Percentiles rank a stretch among this genome's conserved stretches.
phyloP scores from a whole-genome alignment of 2,329 filamentous ascomycete species.

The Exophiala lecanii-corni region DNA sequence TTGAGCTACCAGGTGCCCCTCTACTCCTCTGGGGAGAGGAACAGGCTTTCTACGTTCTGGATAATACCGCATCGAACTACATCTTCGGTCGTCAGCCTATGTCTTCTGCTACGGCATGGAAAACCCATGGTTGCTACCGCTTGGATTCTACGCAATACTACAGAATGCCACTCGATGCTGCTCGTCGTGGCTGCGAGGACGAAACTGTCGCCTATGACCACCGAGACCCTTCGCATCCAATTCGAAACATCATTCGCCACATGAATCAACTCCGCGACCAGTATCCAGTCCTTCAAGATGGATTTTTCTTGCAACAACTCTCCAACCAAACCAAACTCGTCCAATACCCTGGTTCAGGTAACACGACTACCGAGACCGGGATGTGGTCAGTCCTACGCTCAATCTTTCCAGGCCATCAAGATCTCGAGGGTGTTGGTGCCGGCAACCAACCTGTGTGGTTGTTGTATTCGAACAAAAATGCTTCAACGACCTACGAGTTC shows the following conservation, averaged over 20 bases:
- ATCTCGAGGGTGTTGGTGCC: slow-evolving; percentile 36
- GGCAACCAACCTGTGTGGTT: slow-evolving; percentile 41
- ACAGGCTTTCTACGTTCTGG: slow-evolving; percentile 60
- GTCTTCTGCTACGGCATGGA: slow-evolving; percentile 58
- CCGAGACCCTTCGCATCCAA: slow-evolving; percentile 57
- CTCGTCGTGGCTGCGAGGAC: slow-evolving; percentile 47
- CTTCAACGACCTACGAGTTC: slow-evolving; percentile 51
- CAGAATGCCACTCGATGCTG: slow-evolving; percentile 53
- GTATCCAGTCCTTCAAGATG: slow-evolving; percentile 57
- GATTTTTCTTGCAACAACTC: slow-evolving; percentile 51
- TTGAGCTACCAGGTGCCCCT: slow-evolving; percentile 59
- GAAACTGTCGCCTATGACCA: slow-evolving; percentile 54
- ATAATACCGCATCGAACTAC: slow-evolving; percentile 61
- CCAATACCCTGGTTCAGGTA: slow-evolving; percentile 49
- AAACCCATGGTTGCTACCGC: slow-evolving; percentile 60
- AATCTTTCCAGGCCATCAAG: slow-evolving; percentile 48
- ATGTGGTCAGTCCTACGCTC: slow-evolving; percentile 58
- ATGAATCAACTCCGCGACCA: slow-evolving; percentile 57
- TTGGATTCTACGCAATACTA: slow-evolving; percentile 54
- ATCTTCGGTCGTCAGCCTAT: slow-evolving; percentile 62
- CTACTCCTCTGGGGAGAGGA: slow-evolving; percentile 62
- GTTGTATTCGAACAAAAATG: slow-evolving; percentile 44
- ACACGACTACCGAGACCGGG: slow-evolving; percentile 51
- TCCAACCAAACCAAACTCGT: slow-evolving; percentile 53
- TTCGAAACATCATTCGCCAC: slow-evolving; percentile 57